Evolutionary conservation across 441 rosid species (phyloP), one percentile per base, ranked within the genome.

Genomic region (Populus trichocarpa): DNA sequence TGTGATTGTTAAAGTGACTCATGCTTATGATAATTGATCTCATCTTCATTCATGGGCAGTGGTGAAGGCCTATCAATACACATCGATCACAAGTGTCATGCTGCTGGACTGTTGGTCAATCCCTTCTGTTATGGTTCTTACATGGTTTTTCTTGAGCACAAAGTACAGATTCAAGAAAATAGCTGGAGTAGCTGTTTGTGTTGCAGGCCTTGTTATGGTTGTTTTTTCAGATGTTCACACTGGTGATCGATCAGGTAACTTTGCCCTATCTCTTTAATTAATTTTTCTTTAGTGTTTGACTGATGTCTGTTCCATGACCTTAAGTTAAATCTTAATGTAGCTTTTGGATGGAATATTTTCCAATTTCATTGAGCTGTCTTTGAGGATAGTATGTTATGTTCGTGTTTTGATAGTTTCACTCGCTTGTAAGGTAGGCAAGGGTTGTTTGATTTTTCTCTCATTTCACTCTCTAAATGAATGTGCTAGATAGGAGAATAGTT

Each of bases 51-150:
- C 65, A 25, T 79, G 71, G 68, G 70, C 90, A 96, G 97, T 90
- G 88, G 97, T 91, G 83, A 96, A 96, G 90, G 97, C 99, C 61
- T 90, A 92, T 83, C 96, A 96, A 86, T 87, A 93, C 87, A 90
- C 97, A 65, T 90, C 97, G 61, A 75, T 96, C 70, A 96, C 99
- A 30, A 96, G 98, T 73, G 88, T 96, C 73, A 96, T 94, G 98
- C 89, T 96, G 77, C 86, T 96, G n/a, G 98, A 96, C 81, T 96
- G 99, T 76, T 96, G 99, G 99, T 72, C 96, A 25, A 93, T 96
- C 71, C 99, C 99, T 2, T 85, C 89, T 0, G 98, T 94, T 78
- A 87, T 94, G 96, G 36, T 94, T 53, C 94, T 94, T 73, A 94
- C 98, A 33, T 90, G 89, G 89, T 14, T 90, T 74, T 91, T 96